phyloP scores from a whole-genome alignment of 257 asterid genomes.

The Jacaranda copaia region DNA sequence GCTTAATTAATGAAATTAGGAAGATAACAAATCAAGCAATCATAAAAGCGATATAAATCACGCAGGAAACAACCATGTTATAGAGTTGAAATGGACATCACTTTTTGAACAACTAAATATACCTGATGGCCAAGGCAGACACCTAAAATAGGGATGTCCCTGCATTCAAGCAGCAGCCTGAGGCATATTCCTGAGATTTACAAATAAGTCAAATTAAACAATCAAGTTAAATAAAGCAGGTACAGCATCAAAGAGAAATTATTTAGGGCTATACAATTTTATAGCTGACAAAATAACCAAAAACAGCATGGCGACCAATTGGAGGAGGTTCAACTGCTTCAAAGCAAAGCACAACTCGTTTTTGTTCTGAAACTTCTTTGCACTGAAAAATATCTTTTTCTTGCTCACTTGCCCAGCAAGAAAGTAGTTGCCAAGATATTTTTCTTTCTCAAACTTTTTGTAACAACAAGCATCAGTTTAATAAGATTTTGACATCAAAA shows the following conservation, averaged over 20 bases:
- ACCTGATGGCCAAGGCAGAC: slow-evolving; percentile 99
- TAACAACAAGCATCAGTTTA: background rate
- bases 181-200: slow-evolving; percentile 82
- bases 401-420: background rate
- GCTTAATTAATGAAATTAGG: slow-evolving; percentile 12
- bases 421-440: background rate
- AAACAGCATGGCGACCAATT: background rate
- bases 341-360: background rate
- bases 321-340: slow-evolving; percentile 1
- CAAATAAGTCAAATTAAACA: slow-evolving; percentile 27
- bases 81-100: background rate
- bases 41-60: slow-evolving; percentile 16
- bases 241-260: slow-evolving; percentile 12
- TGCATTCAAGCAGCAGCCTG: slow-evolving; percentile 85
- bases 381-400: too few relatives aligned
- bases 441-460: slow-evolving; percentile 15
- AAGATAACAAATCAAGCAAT: slow-evolving; percentile 5
- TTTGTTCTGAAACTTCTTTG: background rate
- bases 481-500: slow-evolving; percentile 4
- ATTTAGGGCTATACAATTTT: background rate
- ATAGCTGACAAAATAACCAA: background rate
- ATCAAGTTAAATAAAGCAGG: slow-evolving; percentile 25
- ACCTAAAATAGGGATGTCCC: slow-evolving; percentile 93
- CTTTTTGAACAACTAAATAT: slow-evolving; percentile 22
- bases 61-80: background rate